phyloP scores from a whole-genome alignment of 192 early-diverging fungal species.

The Linderina pennispora region DNA sequence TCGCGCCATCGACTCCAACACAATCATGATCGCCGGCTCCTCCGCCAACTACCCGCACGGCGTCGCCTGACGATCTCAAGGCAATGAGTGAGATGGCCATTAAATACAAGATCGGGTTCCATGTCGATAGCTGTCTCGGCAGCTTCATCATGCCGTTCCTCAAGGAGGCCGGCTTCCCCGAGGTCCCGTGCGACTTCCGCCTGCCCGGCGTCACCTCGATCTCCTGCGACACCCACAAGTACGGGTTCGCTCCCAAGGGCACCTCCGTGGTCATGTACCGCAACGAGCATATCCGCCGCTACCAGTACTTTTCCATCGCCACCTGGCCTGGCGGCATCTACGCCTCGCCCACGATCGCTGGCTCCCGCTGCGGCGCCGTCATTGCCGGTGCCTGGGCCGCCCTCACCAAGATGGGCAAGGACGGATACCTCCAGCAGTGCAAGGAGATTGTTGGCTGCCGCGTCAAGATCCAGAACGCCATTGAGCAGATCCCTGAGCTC shows the following conservation, averaged over 20 bases:
- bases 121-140: slow-evolving; percentile 95
- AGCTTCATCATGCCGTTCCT: slow-evolving; percentile 92
- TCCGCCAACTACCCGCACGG: slow-evolving; percentile 93
- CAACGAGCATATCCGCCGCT: slow-evolving; percentile 68
- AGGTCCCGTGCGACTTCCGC: slow-evolving; percentile 79
- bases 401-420: slow-evolving; percentile 78
- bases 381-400: slow-evolving; percentile 97
- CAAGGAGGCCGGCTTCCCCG: slow-evolving; percentile 87
- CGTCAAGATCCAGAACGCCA: slow-evolving; percentile 56
- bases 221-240: slow-evolving; percentile 97
- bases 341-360: slow-evolving; percentile 85
- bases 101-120: slow-evolving; percentile 78
- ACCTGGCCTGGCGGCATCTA: slow-evolving; percentile 98
- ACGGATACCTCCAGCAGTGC: slow-evolving; percentile 79
- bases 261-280: slow-evolving; percentile 91
- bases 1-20: slow-evolving; percentile 84
- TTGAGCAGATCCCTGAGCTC: slow-evolving; percentile 58
- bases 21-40: slow-evolving; percentile 87
- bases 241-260: slow-evolving; percentile 99
- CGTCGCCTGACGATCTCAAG: slow-evolving; percentile 83
- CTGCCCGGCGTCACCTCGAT: slow-evolving; percentile 91
- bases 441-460: slow-evolving; percentile 73
- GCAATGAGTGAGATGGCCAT: slow-evolving; percentile 70
- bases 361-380: slow-evolving; percentile 83
- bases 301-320: slow-evolving; percentile 87